Evolutionary conservation across 2,329 filamentous ascomycete species (phyloP).

Genomic region (Fusarium abutilonis): DNA sequence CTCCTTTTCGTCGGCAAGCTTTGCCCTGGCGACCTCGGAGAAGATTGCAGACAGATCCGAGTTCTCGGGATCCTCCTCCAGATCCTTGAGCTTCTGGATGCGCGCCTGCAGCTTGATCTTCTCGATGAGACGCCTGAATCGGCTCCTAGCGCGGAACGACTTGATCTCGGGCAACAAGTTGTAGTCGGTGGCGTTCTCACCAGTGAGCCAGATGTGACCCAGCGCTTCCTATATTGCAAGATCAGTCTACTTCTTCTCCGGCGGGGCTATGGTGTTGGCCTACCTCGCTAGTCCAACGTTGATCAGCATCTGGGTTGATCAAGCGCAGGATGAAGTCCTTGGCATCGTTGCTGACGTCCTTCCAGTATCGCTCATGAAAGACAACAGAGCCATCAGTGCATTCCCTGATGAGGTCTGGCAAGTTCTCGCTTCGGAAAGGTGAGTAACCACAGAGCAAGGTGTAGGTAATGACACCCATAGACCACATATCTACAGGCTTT

Average conservation of each 20-base stretch:
- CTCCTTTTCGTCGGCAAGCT: constrained; percentile 82
- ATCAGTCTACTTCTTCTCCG: constrained; percentile 31
- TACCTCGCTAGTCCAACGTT: constrained; percentile 82
- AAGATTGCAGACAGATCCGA: constrained; percentile 74
- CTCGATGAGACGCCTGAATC: constrained; percentile 92
- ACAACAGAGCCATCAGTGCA: constrained; percentile 84
- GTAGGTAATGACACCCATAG: constrained; percentile 97
- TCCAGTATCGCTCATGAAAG: constrained; percentile 99
- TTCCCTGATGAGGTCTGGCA: constrained; percentile 93
- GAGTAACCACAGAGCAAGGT: constrained; percentile 98
- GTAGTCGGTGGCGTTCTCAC: constrained; percentile 91
- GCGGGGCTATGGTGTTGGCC: constrained; percentile 38
- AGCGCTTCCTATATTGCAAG: constrained; percentile 70
- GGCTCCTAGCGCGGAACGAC: constrained; percentile 89
- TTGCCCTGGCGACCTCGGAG: constrained; percentile 91
- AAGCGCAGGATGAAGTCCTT: constrained; percentile 92
- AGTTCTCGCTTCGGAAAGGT: constrained; percentile 93
- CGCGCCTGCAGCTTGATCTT: constrained; percentile 95
- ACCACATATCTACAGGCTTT: constrained; percentile 99
- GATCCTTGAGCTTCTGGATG: constrained; percentile 92
- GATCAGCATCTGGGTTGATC: constrained; percentile 79
- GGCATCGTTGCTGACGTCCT: constrained; percentile 92
- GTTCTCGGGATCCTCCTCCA: constrained; percentile 83
- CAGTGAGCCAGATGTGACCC: constrained; percentile 87
- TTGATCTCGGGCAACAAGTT: constrained; percentile 97